A percentile compares a stretch with the other conserved stretches of the same genome.
phyloP scores from a whole-genome alignment of 2,329 filamentous ascomycete species.

The Colletotrichum magnum region DNA sequence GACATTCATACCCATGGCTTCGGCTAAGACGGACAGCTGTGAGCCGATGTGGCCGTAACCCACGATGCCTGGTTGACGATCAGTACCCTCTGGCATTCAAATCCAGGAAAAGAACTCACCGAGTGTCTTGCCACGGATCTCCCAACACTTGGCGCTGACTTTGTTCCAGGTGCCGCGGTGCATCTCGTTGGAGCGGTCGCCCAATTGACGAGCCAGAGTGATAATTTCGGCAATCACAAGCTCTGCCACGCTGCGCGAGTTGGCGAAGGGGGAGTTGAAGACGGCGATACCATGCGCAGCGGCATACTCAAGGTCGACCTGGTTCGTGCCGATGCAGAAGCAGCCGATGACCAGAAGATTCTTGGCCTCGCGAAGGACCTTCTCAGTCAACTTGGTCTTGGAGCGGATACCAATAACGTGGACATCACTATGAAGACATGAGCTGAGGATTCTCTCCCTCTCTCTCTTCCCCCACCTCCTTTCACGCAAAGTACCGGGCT shows the following conservation, averaged over 20 bases:
- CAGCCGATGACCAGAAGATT: conserved; percentile 96
- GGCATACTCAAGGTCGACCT: conserved; percentile 88
- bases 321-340: conserved; percentile 99
- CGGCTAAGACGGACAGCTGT: conserved; percentile 93
- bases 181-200: conserved; percentile 94
- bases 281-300: conserved; percentile 91
- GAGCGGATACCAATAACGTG: conserved; percentile 98
- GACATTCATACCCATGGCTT: conserved; percentile 98
- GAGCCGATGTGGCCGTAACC: conserved; percentile 98
- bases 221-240: conserved; percentile 97
- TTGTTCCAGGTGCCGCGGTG: conserved; percentile 98
- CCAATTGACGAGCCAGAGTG: conserved; percentile 88
- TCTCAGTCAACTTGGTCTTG: conserved; percentile 93
- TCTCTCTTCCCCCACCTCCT: neutral
- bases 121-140: conserved; percentile 96
- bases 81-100: conserved; percentile 14
- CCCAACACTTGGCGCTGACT: conserved; percentile 96
- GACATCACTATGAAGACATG: conserved; percentile 75
- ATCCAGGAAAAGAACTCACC: conserved; percentile 63
- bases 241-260: conserved; percentile 96
- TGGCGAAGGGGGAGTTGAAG: conserved; percentile 99
- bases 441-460: conserved; percentile 27
- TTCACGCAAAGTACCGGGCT: no score
- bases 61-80: conserved; percentile 77
- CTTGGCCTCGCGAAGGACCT: conserved; percentile 89